phyloP scores from a whole-genome alignment of 2,329 filamentous ascomycete species.

The Hypomyces perniciosus region DNA sequence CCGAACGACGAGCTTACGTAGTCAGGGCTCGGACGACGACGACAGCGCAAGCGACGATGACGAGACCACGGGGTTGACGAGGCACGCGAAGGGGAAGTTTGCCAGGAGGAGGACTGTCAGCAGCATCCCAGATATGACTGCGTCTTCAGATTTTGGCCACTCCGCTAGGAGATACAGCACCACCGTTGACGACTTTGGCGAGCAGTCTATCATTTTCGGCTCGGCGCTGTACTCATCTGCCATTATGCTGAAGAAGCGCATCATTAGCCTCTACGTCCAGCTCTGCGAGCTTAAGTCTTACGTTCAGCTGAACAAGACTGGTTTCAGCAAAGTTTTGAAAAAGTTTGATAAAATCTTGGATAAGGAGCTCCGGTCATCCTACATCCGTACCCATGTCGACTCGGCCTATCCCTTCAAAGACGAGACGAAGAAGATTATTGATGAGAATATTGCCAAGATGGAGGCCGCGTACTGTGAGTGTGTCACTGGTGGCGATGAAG shows the following conservation, averaged over 20 bases:
- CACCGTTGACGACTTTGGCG: conserved; percentile 71
- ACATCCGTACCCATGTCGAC: conserved; percentile 68
- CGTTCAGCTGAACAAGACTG: conserved; percentile 91
- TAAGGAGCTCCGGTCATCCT: conserved; percentile 68
- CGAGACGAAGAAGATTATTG: conserved; percentile 63
- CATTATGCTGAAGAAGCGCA: conserved; percentile 88
- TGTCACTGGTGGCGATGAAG: conserved; percentile 73
- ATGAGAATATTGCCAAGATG: conserved; percentile 66
- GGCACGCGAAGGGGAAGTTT: conserved; percentile 35
- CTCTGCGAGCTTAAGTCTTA: conserved; percentile 95
- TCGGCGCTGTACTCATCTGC: conserved; percentile 59
- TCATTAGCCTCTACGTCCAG: conserved; percentile 81
- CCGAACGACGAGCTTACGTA: conserved; percentile 32
- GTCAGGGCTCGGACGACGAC: conserved; percentile 38
- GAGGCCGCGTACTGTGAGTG: conserved; percentile 76
- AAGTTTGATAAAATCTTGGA: conserved; percentile 98
- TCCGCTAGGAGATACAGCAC: conserved; percentile 58
- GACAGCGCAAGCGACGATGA: conserved; percentile 60
- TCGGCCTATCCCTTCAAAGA: conserved; percentile 75
- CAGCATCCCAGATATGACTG: conserved; percentile 48
- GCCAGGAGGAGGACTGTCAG: conserved; percentile 34
- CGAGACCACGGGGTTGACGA: conserved; percentile 51
- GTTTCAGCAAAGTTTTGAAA: conserved; percentile 93
- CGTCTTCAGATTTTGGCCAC: conserved; percentile 53
- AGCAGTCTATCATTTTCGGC: conserved; percentile 61